A percentile compares a stretch with the other conserved stretches of the same genome.
Evolutionary conservation across 441 rosid genomes (phyloP).

Genomic region (Gossypium laxum): DNA sequence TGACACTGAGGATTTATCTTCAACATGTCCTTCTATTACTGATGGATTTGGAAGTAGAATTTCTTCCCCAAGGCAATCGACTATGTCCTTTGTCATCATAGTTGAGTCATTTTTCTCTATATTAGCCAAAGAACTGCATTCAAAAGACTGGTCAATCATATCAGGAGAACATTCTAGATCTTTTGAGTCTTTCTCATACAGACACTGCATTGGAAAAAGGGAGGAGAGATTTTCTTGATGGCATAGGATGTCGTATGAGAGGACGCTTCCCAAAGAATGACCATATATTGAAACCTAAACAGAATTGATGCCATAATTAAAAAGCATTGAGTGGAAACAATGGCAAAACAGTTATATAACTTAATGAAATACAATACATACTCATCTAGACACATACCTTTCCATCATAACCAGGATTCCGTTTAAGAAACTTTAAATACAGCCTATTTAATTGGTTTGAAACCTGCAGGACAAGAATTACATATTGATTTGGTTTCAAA

Average conservation of each 20-base stretch:
- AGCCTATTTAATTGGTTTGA: slow-evolving; percentile 77
- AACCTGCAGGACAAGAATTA: slow-evolving; percentile 41
- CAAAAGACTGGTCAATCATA: slow-evolving; percentile 25
- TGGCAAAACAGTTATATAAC: background rate
- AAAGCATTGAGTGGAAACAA: background rate
- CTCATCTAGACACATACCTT: slow-evolving; percentile 45
- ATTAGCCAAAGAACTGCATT: slow-evolving; percentile 22
- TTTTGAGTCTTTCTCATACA: slow-evolving; percentile 43
- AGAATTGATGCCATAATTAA: slow-evolving; percentile 9
- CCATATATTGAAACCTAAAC: slow-evolving; percentile 78
- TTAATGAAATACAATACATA: background rate
- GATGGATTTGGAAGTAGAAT: slow-evolving; percentile 20
- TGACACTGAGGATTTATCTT: slow-evolving; percentile 1
- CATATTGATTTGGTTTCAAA: slow-evolving; percentile 1
- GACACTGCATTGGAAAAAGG: slow-evolving; percentile 71
- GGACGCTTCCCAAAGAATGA: slow-evolving; percentile 93
- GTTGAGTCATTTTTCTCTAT: slow-evolving; percentile 26
- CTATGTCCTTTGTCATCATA: slow-evolving; percentile 19
- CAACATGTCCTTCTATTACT: slow-evolving; percentile 18
- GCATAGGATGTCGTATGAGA: slow-evolving; percentile 87
- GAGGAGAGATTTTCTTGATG: slow-evolving; percentile 81
- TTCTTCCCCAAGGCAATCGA: slow-evolving; percentile 25
- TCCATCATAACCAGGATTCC: slow-evolving; percentile 91
- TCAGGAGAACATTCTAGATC: slow-evolving; percentile 29
- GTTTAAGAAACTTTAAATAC: slow-evolving; percentile 64